These are phyloP conservation scores for Sugiyamaella floridensis DNA, from an alignment of 805 yeast species.

Conservation along the genomic window DNA sequence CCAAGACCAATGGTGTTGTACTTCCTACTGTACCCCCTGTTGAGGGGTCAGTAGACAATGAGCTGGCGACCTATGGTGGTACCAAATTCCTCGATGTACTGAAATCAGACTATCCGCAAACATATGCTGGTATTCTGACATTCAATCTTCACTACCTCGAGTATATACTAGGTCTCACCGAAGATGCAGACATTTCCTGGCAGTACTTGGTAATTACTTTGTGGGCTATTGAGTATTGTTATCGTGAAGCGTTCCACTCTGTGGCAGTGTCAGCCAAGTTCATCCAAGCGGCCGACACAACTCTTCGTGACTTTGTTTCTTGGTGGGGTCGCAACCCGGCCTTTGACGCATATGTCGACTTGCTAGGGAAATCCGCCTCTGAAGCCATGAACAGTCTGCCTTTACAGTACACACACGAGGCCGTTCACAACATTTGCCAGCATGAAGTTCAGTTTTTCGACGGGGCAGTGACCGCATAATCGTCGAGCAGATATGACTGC, in stretches of 20 bases:
- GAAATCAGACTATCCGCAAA: neutral
- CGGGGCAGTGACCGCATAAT: neutral
- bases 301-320: constrained; percentile 1
- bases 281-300: neutral
- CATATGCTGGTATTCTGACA: neutral
- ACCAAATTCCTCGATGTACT: neutral
- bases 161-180: neutral
- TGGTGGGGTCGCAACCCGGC: constrained; percentile 8
- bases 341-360: constrained; percentile 3
- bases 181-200: neutral
- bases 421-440: neutral
- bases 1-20: constrained; percentile 4
- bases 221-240: constrained; percentile 5
- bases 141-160: constrained; percentile 1
- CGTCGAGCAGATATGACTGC: too few relatives aligned
- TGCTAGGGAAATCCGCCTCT: neutral
- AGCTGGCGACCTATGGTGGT: constrained; percentile 1
- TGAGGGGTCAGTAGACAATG: constrained; percentile 1
- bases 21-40: constrained; percentile 4
- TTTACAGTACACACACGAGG: neutral
- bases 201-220: neutral
- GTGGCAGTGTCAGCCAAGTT: constrained; percentile 1
- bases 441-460: constrained; percentile 6
- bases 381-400: neutral
- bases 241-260: constrained; percentile 4